These are phyloP conservation scores for Yamadazyma dendronema DNA, from an alignment of 1,139 yeast genomes.

Conservation along the genomic window DNA sequence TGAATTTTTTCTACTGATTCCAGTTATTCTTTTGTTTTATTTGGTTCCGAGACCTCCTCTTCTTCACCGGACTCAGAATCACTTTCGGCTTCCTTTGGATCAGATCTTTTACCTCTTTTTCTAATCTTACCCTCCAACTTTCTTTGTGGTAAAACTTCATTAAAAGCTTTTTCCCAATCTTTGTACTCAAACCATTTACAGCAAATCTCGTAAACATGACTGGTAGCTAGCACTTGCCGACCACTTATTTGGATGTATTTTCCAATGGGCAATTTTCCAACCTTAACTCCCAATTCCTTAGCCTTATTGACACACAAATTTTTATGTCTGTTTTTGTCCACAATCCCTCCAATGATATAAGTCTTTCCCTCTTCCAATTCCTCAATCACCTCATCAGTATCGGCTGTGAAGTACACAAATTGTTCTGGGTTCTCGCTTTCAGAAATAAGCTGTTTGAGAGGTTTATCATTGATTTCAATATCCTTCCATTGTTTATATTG, in stretches of 20 bases:
- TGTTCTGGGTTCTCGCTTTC: conserved; percentile 17
- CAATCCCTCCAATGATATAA: conserved; percentile 92
- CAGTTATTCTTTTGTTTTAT: too few relatives aligned
- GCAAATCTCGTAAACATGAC: conserved; percentile 87
- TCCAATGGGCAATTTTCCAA: conserved; percentile 84
- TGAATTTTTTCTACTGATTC: too few relatives aligned
- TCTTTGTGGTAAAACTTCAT: conserved; percentile 77
- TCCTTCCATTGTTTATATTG: conserved; percentile 65
- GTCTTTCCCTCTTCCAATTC: conserved; percentile 67
- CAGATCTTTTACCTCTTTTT: conserved; percentile 1
- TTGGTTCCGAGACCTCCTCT: conserved; percentile 4
- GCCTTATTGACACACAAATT: conserved; percentile 82
- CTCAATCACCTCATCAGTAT: conserved; percentile 65
- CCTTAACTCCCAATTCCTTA: conserved; percentile 61
- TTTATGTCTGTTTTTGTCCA: conserved; percentile 91
- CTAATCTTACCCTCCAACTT: conserved; percentile 32
- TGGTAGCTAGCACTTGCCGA: conserved; percentile 85
- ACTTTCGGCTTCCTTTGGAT: conserved; percentile 4
- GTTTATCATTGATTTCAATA: conserved; percentile 51
- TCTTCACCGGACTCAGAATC: conserved; percentile 4
- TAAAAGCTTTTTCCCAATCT: conserved; percentile 88
- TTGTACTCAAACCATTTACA: conserved; percentile 74
- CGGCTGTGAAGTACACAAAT: conserved; percentile 77
- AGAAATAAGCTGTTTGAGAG: conserved; percentile 24
- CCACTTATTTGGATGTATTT: conserved; percentile 82